phyloP scores from a whole-genome alignment of 805 yeast genomes.

The Candida gorgasii region DNA sequence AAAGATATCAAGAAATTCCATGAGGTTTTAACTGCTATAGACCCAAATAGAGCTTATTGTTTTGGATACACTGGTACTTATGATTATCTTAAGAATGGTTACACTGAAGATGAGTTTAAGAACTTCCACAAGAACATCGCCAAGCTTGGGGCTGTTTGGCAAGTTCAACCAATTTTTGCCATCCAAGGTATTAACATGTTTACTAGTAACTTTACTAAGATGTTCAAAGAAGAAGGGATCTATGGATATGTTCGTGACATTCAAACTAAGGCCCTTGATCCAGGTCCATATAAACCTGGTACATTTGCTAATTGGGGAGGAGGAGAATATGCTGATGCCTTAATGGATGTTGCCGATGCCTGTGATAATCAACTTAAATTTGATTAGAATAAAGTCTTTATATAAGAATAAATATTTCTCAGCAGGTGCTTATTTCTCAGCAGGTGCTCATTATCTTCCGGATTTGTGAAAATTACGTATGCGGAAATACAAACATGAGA shows the following conservation, averaged over 20 bases:
- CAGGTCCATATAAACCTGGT: conserved; percentile 8
- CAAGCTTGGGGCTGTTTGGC: conserved; percentile 16
- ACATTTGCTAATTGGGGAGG: conserved; percentile 13
- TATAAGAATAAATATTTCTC: too few species aligned
- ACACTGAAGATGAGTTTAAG: conserved; percentile 11
- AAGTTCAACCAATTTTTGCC: conserved; percentile 15
- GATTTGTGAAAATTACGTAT: too few species aligned
- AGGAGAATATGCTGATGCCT: conserved; percentile 11
- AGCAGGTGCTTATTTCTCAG: too few species aligned
- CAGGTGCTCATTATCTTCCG: too few species aligned
- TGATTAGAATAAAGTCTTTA: conserved; percentile 24
- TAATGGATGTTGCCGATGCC: conserved; percentile 12
- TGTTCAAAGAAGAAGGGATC: conserved; percentile 14
- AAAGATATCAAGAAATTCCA: conserved; percentile 13
- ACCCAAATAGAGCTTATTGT: conserved; percentile 14
- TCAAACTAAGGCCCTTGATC: conserved; percentile 10
- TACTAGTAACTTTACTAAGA: conserved; percentile 8
- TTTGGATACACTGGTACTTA: conserved; percentile 16
- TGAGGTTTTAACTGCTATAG: conserved; percentile 7
- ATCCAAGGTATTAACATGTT: conserved; percentile 11
- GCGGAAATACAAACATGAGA: too few species aligned
- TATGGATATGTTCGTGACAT: conserved; percentile 13
- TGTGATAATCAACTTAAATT: conserved; percentile 15
- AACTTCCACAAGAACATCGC: conserved; percentile 14
- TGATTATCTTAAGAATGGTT: conserved; percentile 11